Evolutionary conservation across 768 basidiomycete genomes (phyloP), one percentile per base, ranked within the genome.

Genomic region (Lentinula guzmanii): DNA sequence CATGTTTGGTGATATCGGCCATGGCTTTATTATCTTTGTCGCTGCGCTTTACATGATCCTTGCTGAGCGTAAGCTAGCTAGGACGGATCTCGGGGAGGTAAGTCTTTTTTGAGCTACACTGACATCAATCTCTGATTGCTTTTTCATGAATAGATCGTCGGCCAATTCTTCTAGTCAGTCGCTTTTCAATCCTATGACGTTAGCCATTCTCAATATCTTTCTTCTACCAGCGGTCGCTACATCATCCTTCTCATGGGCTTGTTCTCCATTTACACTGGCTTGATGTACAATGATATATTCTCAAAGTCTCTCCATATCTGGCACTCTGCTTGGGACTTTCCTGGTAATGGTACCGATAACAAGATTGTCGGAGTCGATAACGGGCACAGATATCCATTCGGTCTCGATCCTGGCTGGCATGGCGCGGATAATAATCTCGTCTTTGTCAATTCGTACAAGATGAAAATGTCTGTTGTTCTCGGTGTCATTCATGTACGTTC

Each of bases 1-100:
- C 76, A 99, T 99, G 97, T 99, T 99, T 71, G 97, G 97, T 68
- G 97, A 99, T 74, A 91, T 98, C 69, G 97, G 97, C 3, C 97
- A 99, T 75, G 97, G 94, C 34, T 77, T 85, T 63, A 86, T 98
- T 69, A 90, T 92, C 67, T 81, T 90, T 64, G 69, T 82, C 45
- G 85, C 87, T 16, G 96, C 93, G 3, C 61, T 87, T 1, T 86
- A 83, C 62, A 94, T 98, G 92, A 93, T 98, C 70, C 60, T 89
- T 59, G 78, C 82, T n/a, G 97, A 99, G 76, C 86, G 82, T 73
- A 87, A 83, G 69, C 80, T 93, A 70, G 86, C 82, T 4, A 91
- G 87, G 70, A 75, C 75, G 16, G 86, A 87, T 64, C 77, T 95
- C 24, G 90, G 84, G 67, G 95, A 93, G 77, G 87, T 87, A 61